Evolutionary conservation across 1,284 basidiomycete genomes (phyloP), one percentile per base, ranked within the genome.

Genomic region (Anthracocystis walkeri): DNA sequence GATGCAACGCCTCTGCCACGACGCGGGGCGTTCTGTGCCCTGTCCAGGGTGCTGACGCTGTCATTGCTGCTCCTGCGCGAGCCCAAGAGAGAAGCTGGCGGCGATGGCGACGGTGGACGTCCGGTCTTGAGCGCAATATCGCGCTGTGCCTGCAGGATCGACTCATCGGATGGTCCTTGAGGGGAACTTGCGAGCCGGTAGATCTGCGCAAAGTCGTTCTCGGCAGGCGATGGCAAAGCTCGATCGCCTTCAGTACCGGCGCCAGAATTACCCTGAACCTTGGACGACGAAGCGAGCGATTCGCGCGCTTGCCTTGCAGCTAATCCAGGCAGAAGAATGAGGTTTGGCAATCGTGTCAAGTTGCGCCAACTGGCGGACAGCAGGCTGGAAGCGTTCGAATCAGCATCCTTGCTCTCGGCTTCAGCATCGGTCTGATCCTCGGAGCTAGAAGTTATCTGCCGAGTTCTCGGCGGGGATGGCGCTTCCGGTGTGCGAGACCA

Each of bases 351-450:
- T n/a, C 75, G 63, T 2, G 71, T 45, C 21, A 77, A 40, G 23
- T 70, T 77, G 12, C 75, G 61, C 75, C 75, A 77, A 48, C 75
- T 75, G n/a, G 65, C 59, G 7, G 75, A 72, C 18, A 77, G 42
- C 4, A 77, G 56, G 50, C 75, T 55, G 14, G 55, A 6, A 10
- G 38, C 38, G 42, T 23, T 38, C 31, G 60, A 54, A 3, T 69
- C 66, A 10, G 58, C 53, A 23, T 63, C 60, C 21, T 64, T 72
- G 21, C 48, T 35, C 3, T 61, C 57, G 8, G 23, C 44, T 21
- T 68, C 65, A 1, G 45, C 35, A 11, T 64, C 65, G 6, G 42
- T 48, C 27, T 53, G 59, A 12, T 59, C 69, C n/a, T 74, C 71
- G 0, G 61, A 68, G 51, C 61, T 45, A 1, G 71, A 44, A n/a